A percentile compares a stretch with the other conserved stretches of the same genome.
Evolutionary conservation across 768 basidiomycete species (phyloP).

Genomic region (Leucocoprinus leucothites): DNA sequence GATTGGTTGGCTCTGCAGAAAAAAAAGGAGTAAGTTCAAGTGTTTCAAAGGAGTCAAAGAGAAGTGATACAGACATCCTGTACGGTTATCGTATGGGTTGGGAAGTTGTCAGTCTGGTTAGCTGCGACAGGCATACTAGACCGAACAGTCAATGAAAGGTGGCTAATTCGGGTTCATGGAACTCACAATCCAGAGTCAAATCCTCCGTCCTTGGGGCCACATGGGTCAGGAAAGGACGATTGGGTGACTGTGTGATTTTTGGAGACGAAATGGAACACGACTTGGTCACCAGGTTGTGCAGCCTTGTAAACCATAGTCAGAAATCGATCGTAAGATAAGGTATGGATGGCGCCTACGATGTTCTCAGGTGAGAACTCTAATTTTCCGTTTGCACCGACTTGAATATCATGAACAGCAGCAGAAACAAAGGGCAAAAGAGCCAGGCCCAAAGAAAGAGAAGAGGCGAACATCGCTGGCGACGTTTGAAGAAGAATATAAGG

Average conservation of each 20-base stretch:
- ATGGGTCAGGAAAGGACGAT: conserved; percentile 51
- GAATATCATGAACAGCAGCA: conserved; percentile 48
- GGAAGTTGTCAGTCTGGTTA: conserved; percentile 44
- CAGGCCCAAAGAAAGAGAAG: conserved; percentile 43
- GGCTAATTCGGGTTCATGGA: conserved; percentile 2
- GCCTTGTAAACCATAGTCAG: conserved; percentile 24
- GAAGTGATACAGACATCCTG: conserved; percentile 32
- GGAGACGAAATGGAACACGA: conserved; percentile 58
- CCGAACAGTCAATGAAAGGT: conserved; percentile 8
- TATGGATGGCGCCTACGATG: conserved; percentile 35
- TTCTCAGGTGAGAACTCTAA: conserved; percentile 47
- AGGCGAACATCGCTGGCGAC: conserved; percentile 43
- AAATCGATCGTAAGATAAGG: not conserved
- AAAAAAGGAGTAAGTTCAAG: not conserved
- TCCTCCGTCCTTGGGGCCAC: conserved; percentile 47
- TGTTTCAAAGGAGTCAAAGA: not conserved
- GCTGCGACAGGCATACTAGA: conserved; percentile 49
- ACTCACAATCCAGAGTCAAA: conserved; percentile 59
- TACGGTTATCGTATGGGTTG: conserved; percentile 51
- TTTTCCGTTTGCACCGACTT: conserved; percentile 45
- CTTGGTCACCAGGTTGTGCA: conserved; percentile 53
- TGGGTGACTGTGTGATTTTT: conserved; percentile 57
- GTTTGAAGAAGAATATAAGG: conserved; percentile 26
- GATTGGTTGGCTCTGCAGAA: conserved; percentile 45
- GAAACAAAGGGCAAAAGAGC: conserved; percentile 46